Evolutionary conservation across 2,329 filamentous ascomycete species (phyloP), one percentile per base, ranked within the genome.

Genomic region (Fonsecaea erecta): DNA sequence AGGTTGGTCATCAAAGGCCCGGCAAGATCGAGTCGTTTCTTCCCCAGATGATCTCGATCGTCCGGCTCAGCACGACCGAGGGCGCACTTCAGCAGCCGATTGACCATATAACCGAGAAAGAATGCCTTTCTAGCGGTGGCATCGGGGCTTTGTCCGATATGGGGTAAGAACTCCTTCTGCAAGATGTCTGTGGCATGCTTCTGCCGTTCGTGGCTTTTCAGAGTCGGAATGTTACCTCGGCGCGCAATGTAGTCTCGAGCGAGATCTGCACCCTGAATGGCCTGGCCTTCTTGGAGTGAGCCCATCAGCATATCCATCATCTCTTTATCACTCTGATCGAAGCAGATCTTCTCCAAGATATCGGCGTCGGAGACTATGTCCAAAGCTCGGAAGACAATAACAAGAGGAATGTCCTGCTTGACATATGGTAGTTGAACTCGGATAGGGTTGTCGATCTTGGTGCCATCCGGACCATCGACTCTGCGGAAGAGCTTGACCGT

Each of bases 51-150:
- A 82, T 99, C 95, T 82, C 95, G 91, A 75, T 99, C 95, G 74
- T 99, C 95, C 28, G 93, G 92, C 76, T 98, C 95, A 68, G 93
- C 90, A 67, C 95, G 90, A 58, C 95, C 96, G 54, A 99, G 85
- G 61, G 93, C 92, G 76, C 93, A 97, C 78, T 97, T 94, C 26
- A 98, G 84, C 72, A 99, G 85, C 76, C 95, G 91, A 79, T 99
- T 94, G 53, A 98, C 92, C 94, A 99, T 99, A 80, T 99, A 99
- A 24, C 96, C 95, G 55, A 99, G 83, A 84, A 98, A 99, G 80
- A 97, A 99, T 1, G 96, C 95, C 77, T 99, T 99, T 65, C 92
- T 85, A 1, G 94, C 98, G 77, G 98, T 94, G 72, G 92, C 96
- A 30, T 95, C 95, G 78, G 97, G 93, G 67, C 86, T 88, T 77